Evolutionary conservation across 1,139 yeast species (phyloP).

Genomic region (Yamadazyma triangularis): DNA sequence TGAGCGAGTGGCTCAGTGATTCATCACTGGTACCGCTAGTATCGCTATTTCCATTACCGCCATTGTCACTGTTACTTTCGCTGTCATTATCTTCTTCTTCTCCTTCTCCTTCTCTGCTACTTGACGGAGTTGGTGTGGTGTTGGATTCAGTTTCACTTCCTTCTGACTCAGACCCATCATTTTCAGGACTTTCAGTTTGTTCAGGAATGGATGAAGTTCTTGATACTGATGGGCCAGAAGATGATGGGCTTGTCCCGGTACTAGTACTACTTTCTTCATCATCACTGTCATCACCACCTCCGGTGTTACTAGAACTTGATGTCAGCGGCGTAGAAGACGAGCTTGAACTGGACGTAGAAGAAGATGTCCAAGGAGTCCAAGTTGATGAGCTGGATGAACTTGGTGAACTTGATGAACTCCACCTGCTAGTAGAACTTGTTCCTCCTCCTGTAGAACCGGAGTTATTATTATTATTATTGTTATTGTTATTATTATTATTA

Average conservation of each 20-base stretch:
- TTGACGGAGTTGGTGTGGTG: background rate
- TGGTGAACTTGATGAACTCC: background rate
- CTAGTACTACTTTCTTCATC: background rate
- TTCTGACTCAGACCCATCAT: background rate
- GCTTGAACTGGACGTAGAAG: slow-evolving; percentile 1
- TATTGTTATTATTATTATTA: slow-evolving; percentile 4
- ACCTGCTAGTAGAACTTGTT: background rate
- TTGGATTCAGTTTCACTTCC: background rate
- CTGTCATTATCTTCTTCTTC: background rate
- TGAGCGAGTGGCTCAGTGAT: slow-evolving; percentile 15
- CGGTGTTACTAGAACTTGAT: background rate
- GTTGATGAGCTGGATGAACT: slow-evolving; percentile 1
- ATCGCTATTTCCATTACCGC: background rate
- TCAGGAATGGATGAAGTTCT: background rate
- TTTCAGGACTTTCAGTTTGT: background rate
- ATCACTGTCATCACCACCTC: background rate
- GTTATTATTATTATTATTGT: background rate
- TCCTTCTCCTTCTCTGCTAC: background rate
- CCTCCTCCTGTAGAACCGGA: slow-evolving; percentile 1
- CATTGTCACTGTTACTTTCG: no score
- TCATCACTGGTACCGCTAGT: slow-evolving; percentile 1
- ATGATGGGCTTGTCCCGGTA: background rate
- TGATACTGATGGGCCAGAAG: background rate
- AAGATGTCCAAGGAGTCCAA: background rate
- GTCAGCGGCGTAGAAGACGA: background rate